Conservation (phyloP, 2,329 filamentous ascomycete species). For the Pseudodiploospora longispora region DNA sequence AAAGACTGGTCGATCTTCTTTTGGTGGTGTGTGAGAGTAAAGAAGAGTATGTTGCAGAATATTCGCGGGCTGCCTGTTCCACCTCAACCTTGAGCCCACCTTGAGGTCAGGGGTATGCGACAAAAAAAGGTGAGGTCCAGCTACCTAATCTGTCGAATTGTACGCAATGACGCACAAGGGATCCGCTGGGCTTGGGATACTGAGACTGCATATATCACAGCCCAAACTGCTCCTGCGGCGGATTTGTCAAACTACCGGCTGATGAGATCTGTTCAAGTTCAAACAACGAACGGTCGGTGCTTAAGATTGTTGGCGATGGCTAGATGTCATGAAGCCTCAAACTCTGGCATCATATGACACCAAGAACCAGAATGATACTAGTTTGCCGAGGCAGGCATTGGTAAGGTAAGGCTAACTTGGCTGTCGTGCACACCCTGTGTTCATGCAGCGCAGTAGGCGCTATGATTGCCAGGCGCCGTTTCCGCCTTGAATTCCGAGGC, state of each 20-base stretch:
- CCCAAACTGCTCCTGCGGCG: slow-evolving; percentile 4
- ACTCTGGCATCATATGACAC: too few species aligned
- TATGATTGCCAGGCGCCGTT: too few species aligned
- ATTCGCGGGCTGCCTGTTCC: slow-evolving; percentile 9
- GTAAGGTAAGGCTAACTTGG: too few species aligned
- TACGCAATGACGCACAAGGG: slow-evolving; percentile 9
- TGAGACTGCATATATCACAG: slow-evolving; percentile 7
- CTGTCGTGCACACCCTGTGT: too few species aligned
- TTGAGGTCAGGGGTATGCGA: slow-evolving; percentile 12
- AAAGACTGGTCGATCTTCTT: slow-evolving; percentile 3
- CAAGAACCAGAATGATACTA: background rate
- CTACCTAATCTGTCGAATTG: slow-evolving; percentile 7
- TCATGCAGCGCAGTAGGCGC: too few species aligned
- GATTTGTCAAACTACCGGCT: background rate
- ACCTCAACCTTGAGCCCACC: slow-evolving; percentile 14
- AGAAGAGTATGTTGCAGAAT: slow-evolving; percentile 1
- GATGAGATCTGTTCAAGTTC: slow-evolving; percentile 4
- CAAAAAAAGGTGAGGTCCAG: slow-evolving; percentile 7
- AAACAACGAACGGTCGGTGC: slow-evolving; percentile 3
- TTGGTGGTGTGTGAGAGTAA: background rate
- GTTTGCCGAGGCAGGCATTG: too few species aligned
- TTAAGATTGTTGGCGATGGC: slow-evolving; percentile 4
- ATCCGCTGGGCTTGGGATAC: slow-evolving; percentile 5
- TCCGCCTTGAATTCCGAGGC: too few species aligned
- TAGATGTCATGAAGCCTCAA: too few species aligned